A percentile compares a stretch with the other conserved stretches of the same genome.
Evolutionary conservation across 768 basidiomycete genomes (phyloP).

Genomic region (Mycena leptocephala): DNA sequence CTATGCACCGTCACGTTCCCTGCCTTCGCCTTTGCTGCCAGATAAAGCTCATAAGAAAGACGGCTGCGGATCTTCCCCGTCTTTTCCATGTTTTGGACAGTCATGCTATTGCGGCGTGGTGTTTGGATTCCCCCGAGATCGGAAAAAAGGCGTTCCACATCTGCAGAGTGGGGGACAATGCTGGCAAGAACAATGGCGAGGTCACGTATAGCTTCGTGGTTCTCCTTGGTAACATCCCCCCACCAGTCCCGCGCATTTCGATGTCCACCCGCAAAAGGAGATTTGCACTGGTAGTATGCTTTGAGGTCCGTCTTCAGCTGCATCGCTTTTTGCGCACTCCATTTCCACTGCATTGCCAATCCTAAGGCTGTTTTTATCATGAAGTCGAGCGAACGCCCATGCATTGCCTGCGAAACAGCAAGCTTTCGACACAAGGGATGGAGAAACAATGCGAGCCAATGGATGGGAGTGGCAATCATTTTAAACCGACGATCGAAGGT

Average conservation of each 20-base stretch:
- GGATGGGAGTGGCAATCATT: slow-evolving; percentile 50
- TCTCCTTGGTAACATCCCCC: slow-evolving; percentile 35
- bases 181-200: slow-evolving; percentile 31
- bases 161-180: slow-evolving; percentile 42
- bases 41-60: slow-evolving; percentile 11
- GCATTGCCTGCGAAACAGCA: slow-evolving; percentile 43
- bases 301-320: slow-evolving; percentile 42
- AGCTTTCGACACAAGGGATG: slow-evolving; percentile 54
- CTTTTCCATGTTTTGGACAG: slow-evolving; percentile 31
- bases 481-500: slow-evolving; percentile 50
- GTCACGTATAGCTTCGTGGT: slow-evolving; percentile 17
- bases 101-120: slow-evolving; percentile 19
- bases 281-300: slow-evolving; percentile 38
- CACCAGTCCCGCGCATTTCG: slow-evolving; percentile 45
- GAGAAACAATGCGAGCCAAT: slow-evolving; percentile 52
- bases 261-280: slow-evolving; percentile 41
- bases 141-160: slow-evolving; percentile 43
- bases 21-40: background rate
- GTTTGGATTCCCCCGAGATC: slow-evolving; percentile 38
- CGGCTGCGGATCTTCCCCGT: slow-evolving; percentile 29
- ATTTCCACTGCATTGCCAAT: slow-evolving; percentile 45
- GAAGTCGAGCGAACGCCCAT: slow-evolving; percentile 37
- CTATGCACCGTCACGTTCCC: slow-evolving; percentile 1
- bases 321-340: slow-evolving; percentile 38
- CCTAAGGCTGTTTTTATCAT: slow-evolving; percentile 38